Conservation (phyloP, 495 filamentous ascomycete species). For the Delitschia confertaspora region DNA sequence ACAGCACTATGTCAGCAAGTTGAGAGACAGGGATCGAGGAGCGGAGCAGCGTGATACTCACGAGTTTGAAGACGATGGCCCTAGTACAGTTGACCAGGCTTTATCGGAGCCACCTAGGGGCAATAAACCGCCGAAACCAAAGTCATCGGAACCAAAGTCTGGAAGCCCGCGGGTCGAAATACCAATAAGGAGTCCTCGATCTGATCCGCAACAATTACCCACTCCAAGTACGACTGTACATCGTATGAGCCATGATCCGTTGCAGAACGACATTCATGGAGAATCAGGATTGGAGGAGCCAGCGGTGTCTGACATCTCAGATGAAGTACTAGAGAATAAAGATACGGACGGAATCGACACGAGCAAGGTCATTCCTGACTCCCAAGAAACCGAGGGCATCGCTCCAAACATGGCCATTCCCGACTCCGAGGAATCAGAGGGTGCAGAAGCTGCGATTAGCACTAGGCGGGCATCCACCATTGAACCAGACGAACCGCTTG, state of each 20-base stretch:
- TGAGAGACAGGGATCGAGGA: background rate
- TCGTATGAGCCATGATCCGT: no score
- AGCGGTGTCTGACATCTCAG: no score
- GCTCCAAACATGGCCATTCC: background rate
- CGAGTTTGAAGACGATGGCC: background rate
- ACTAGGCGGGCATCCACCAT: background rate
- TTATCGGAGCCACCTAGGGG: background rate
- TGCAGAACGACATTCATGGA: no score
- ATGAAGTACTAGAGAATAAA: background rate
- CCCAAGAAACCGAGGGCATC: conserved; percentile 2
- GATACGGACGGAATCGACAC: background rate
- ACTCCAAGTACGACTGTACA: no score
- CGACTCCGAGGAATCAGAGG: background rate
- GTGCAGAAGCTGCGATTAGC: background rate
- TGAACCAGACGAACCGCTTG: background rate
- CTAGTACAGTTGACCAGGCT: background rate
- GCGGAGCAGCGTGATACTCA: background rate
- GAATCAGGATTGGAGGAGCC: no score
- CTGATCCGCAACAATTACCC: background rate
- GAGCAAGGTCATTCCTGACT: background rate
- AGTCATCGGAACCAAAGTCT: background rate
- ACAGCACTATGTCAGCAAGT: background rate
- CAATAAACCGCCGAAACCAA: background rate
- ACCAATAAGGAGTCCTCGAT: conserved; percentile 4
- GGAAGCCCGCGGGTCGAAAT: background rate